Base-by-base conservation (phyloP, 176 grass and related monocot genomes). In the Triticum turgidum region DNA sequence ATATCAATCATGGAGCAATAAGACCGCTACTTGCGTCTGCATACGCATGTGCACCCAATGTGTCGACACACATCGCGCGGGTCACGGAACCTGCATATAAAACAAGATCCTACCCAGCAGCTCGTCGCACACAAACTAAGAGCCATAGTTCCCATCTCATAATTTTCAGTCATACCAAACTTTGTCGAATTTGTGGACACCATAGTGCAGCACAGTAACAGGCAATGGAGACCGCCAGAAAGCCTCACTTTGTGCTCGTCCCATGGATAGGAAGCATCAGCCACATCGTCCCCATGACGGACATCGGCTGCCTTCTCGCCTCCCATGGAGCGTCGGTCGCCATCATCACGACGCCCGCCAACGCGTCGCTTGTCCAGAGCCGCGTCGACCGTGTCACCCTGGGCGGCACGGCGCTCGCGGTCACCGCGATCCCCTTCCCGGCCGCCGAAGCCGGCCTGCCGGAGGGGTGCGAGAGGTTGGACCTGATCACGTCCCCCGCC, bases 261-360 rank as follows among this genome's bases (percentile, higher is more conserved):
- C 94, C 94, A 87, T 94, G 85, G 80, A 17, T 88, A 5, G 87
- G 78, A 0, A 2, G 37, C 33, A 73, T 84, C 38, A 90, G 89
- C 80, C 87, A 96, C 85, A 80, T 92, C 62, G 63, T 85, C 67
- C 91, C 94, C 77, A 41, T 87, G 14, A 84, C 84, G 3, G 91
- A 94, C 87, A 88, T 96, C 78, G 91, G 83, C 82, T 86, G 74
- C 82, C 73, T 94, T 80, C 87, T 96, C 39, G 87, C 94, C 37
- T 39, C 65, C 5, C 91, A 90, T 11, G 86, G 83, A 4, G 85
- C 87, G 18, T 20, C 72, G 5, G 87, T 96, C 42, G 82, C 82
- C 61, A 62, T 96, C 87, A 30, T 94, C 88, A 89, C 88, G 14
- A 94, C 95, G 58, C 88, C 88, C 7, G 90, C 76, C 56, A 94